phyloP scores from a whole-genome alignment of 2,329 filamentous ascomycete species.

The Cladosporium halotolerans region DNA sequence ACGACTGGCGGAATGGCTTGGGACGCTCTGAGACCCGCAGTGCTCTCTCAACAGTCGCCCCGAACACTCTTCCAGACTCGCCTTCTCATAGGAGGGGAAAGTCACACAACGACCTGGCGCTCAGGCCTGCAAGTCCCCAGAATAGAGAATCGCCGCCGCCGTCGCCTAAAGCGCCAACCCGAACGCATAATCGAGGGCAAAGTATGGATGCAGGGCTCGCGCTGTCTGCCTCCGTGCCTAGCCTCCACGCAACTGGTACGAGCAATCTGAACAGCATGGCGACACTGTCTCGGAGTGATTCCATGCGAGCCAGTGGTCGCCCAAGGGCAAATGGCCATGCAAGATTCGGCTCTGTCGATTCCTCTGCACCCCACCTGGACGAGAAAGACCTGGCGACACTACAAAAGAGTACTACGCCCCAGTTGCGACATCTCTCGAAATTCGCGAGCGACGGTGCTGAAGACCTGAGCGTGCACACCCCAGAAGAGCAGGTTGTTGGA shows the following conservation, averaged over 20 bases:
- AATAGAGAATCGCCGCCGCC: neutral
- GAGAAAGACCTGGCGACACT: constrained; percentile 66
- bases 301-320: constrained; percentile 29
- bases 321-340: constrained; percentile 27
- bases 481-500: constrained; percentile 80
- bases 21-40: constrained; percentile 25
- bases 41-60: constrained; percentile 25
- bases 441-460: constrained; percentile 66
- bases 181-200: constrained; percentile 3
- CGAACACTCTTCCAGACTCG: constrained; percentile 23
- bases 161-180: neutral
- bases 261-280: constrained; percentile 26
- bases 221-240: neutral
- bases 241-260: neutral
- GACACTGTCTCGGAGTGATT: constrained; percentile 32
- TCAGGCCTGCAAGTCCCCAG: constrained; percentile 2
- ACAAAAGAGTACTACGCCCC: constrained; percentile 81
- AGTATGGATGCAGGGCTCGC: constrained; percentile 3
- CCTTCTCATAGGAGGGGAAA: constrained; percentile 20
- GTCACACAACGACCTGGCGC: constrained; percentile 1
- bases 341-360: constrained; percentile 28
- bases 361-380: constrained; percentile 26
- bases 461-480: constrained; percentile 71
- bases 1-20: constrained; percentile 27
- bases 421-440: constrained; percentile 81